Evolutionary conservation across 2,329 filamentous ascomycete genomes (phyloP).

Genomic region (Claviceps capensis): DNA sequence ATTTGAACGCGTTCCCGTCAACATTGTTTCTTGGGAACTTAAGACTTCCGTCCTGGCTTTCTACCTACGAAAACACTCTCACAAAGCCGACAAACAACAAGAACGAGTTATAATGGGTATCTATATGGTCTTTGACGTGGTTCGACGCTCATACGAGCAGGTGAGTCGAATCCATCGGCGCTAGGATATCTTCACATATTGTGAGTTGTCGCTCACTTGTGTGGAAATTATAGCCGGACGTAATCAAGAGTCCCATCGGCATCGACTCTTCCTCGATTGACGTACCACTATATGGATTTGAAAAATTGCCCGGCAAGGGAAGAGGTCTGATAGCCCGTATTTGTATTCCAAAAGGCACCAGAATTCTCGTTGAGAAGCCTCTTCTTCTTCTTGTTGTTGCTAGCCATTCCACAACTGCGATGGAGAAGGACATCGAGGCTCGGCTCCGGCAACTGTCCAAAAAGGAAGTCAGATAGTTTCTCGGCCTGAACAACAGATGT

Average conservation of each 20-base stretch:
- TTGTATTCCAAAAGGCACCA: not conserved
- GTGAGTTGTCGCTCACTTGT: no score
- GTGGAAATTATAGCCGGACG: not conserved
- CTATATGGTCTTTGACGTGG: conserved; percentile 1
- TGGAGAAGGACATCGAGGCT: not conserved
- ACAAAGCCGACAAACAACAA: not conserved
- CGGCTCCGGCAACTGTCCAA: not conserved
- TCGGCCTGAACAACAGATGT: not conserved
- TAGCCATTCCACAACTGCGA: not conserved
- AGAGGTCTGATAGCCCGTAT: not conserved
- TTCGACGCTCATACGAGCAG: not conserved
- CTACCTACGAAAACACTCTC: not conserved
- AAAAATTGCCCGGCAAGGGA: not conserved
- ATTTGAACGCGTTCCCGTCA: not conserved
- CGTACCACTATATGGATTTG: not conserved
- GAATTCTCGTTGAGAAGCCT: not conserved
- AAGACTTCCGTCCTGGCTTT: not conserved
- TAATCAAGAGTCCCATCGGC: not conserved
- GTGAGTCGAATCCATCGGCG: not conserved
- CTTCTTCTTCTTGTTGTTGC: not conserved
- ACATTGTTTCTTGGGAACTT: not conserved
- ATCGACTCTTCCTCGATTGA: not conserved
- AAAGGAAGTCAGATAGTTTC: not conserved
- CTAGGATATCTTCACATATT: not conserved
- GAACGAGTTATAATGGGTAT: not conserved